These are phyloP conservation scores for Calocera viscosa DNA, from an alignment of 768 basidiomycete genomes.

Conservation along the genomic window DNA sequence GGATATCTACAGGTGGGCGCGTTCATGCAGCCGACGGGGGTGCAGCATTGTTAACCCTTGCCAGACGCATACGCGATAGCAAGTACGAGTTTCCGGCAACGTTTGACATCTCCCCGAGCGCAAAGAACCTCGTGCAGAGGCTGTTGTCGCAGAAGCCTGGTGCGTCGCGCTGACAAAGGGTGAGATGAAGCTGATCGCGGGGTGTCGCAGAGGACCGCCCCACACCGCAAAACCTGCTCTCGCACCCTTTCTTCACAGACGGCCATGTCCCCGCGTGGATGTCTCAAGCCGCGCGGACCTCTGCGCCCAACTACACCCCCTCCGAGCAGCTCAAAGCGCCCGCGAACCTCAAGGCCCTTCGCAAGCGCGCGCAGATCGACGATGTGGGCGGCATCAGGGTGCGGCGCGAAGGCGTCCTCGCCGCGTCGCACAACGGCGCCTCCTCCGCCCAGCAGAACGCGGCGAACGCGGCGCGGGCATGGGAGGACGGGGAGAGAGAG, in stretches of 20 bases:
- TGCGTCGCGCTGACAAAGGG: constrained; percentile 14
- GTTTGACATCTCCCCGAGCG: constrained; percentile 54
- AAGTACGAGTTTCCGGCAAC: constrained; percentile 84
- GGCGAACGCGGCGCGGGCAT: constrained; percentile 24
- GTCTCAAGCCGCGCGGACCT: constrained; percentile 34
- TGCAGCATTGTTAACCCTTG: constrained; percentile 11
- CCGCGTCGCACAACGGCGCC: constrained; percentile 29
- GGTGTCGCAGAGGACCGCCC: constrained; percentile 49
- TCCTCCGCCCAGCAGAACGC: constrained; percentile 52
- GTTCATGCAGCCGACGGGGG: constrained; percentile 1
- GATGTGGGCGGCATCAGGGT: constrained; percentile 25
- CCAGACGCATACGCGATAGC: constrained; percentile 85
- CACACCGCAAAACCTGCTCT: constrained; percentile 69
- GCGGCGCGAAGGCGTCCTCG: constrained; percentile 18
- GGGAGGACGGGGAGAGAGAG: constrained; percentile 55
- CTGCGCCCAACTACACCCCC: constrained; percentile 62
- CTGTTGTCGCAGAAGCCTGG: constrained; percentile 77
- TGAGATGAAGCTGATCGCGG: background rate
- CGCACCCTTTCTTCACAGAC: constrained; percentile 68
- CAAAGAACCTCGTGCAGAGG: constrained; percentile 61
- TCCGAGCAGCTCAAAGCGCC: constrained; percentile 54
- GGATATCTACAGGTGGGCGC: constrained; percentile 74
- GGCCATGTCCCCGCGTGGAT: constrained; percentile 74
- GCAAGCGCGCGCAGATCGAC: constrained; percentile 13
- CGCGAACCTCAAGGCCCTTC: constrained; percentile 41